Conservation (phyloP, 1,284 basidiomycete species). For the Sanghuangporus sanghuang region DNA sequence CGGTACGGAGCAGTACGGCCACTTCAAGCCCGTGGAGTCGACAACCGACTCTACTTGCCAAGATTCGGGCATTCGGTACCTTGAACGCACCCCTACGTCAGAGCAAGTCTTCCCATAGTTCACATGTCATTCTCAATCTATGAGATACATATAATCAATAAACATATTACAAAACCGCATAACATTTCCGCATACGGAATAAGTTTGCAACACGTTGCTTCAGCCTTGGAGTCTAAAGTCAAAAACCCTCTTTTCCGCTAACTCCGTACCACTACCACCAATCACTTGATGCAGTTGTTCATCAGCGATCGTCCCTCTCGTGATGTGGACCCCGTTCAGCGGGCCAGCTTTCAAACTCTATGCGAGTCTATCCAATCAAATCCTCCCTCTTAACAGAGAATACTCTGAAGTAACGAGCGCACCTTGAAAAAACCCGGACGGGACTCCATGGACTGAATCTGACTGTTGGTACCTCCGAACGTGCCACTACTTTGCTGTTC, state of each 20-base stretch:
- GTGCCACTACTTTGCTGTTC: not conserved
- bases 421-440: not conserved
- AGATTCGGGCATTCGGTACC: slow-evolving; percentile 47
- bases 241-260: not conserved
- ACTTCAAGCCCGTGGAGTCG: slow-evolving; percentile 53
- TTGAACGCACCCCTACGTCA: slow-evolving; percentile 46
- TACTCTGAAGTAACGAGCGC: not conserved
- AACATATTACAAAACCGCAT: not conserved
- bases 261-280: not conserved
- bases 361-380: not conserved
- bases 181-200: not conserved
- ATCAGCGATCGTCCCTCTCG: slow-evolving; percentile 1
- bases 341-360: not conserved
- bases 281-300: not conserved
- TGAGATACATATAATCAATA: too few relatives aligned
- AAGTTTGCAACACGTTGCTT: not conserved
- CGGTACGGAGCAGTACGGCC: slow-evolving; percentile 62
- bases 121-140: not conserved
- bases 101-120: slow-evolving; percentile 29
- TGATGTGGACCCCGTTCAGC: not conserved
- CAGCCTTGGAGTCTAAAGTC: not conserved
- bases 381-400: not conserved
- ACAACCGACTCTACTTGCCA: slow-evolving; percentile 50
- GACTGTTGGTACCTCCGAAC: not conserved
- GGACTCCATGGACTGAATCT: not conserved